Conservation (phyloP, 2,329 filamentous ascomycete species). For the Pyrenophora teres region DNA sequence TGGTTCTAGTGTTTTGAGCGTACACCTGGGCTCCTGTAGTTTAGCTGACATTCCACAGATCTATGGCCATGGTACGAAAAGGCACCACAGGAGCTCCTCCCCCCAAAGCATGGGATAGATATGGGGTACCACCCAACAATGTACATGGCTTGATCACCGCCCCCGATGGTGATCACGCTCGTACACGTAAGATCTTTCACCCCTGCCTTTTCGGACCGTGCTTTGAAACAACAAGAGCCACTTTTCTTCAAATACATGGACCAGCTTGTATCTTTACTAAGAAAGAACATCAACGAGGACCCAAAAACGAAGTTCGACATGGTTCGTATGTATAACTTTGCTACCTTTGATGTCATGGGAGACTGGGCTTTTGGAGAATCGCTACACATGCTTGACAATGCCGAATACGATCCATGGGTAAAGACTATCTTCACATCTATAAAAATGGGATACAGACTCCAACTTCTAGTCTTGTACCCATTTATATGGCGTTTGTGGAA, state of each 20-base stretch:
- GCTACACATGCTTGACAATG: constrained; percentile 36
- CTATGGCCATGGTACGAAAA: constrained; percentile 34
- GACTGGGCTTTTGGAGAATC: constrained; percentile 41
- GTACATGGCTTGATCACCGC: constrained; percentile 35
- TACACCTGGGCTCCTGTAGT: too few relatives aligned
- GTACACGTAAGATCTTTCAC: constrained; percentile 49
- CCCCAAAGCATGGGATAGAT: constrained; percentile 34
- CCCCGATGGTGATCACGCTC: constrained; percentile 43
- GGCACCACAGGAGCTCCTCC: constrained; percentile 21
- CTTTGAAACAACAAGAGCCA: constrained; percentile 49
- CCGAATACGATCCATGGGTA: constrained; percentile 29
- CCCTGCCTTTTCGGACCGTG: constrained; percentile 50
- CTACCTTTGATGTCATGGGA: constrained; percentile 43
- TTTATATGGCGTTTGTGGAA: constrained; percentile 11
- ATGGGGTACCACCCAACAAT: constrained; percentile 32
- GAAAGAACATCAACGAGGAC: constrained; percentile 29
- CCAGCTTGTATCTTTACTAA: constrained; percentile 47
- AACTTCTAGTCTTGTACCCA: constrained; percentile 18
- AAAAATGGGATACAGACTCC: constrained; percentile 10
- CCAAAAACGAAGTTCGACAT: constrained; percentile 42
- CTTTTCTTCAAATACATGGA: constrained; percentile 50
- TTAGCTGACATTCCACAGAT: constrained; percentile 14
- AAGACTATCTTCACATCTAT: constrained; percentile 33
- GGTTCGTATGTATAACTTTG: constrained; percentile 41
- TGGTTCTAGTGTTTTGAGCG: too few relatives aligned